A percentile compares a stretch with the other conserved stretches of the same genome.
phyloP scores from a whole-genome alignment of 2,329 filamentous ascomycete species.

The Penicillium sp. region DNA sequence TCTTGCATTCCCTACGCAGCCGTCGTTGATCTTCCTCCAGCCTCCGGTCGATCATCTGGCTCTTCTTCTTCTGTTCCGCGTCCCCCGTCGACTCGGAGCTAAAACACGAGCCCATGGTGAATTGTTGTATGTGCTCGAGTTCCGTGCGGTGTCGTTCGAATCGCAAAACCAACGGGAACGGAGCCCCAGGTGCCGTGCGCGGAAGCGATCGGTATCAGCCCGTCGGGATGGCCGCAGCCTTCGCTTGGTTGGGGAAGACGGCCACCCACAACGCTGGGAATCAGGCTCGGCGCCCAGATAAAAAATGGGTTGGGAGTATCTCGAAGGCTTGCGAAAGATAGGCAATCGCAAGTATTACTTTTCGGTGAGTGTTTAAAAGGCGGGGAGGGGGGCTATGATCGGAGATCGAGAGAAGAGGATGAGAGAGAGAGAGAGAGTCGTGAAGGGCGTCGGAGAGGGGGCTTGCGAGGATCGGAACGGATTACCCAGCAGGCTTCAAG shows the following conservation, averaged over 20 bases:
- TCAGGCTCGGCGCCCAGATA: constrained; percentile 7
- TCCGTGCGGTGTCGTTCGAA: constrained; percentile 9
- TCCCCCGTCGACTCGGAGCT: constrained; percentile 80
- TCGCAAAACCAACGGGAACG: constrained; percentile 28
- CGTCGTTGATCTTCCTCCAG: constrained; percentile 93
- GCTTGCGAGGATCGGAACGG: not conserved
- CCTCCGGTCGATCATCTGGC: constrained; percentile 90
- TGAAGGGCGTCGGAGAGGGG: not conserved
- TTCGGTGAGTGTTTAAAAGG: constrained; percentile 11
- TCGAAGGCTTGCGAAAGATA: constrained; percentile 7
- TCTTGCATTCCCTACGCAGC: constrained; percentile 97
- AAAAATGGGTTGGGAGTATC: not conserved
- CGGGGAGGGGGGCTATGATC: constrained; percentile 7
- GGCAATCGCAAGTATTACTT: constrained; percentile 6
- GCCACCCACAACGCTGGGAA: constrained; percentile 22
- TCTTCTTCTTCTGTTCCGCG: constrained; percentile 91
- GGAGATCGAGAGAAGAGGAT: constrained; percentile 5
- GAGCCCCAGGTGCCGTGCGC: constrained; percentile 29
- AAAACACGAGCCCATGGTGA: constrained; percentile 86
- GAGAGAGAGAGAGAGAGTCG: not conserved
- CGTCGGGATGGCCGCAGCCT: constrained; percentile 29
- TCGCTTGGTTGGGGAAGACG: constrained; percentile 17
- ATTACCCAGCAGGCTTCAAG: not conserved
- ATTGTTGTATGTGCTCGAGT: not conserved
- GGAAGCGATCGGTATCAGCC: constrained; percentile 33